Evolutionary conservation across 2,329 filamentous ascomycete species (phyloP), one percentile per base, ranked within the genome.

Genomic region (Pseudogymnoascus sp.): DNA sequence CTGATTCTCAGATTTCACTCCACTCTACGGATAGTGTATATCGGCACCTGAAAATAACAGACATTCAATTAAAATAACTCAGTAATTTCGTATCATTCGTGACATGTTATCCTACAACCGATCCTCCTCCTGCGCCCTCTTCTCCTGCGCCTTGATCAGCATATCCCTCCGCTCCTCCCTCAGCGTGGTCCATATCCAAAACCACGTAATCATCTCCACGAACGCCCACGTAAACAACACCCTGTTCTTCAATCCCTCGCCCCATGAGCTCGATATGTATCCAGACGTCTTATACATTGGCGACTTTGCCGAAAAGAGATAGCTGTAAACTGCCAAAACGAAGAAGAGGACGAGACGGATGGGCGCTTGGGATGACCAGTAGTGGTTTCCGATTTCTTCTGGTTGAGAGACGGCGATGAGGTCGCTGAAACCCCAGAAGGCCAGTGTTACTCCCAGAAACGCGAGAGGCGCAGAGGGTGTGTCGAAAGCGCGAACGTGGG

Each of bases 221-320:
- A 96, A 94, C 7, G 85, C 85, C 74, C 91, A 94, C 0, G 88
- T 86, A 71, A 97, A 95, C 40, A 96, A 84, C 40, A 96, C 78
- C 59, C 90, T 84, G 72, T 95, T 96, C 77, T 92, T 91, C 68
- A 96, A 74, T 24, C 83, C 82, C 64, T 92, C 87, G 58, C 84
- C 79, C 71, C 80, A 69, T 67, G 80, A 74, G 81, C 70, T 73
- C 69, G 58, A 73, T 71, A 35, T 75, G 72, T 59, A 71, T 65
- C 59, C 70, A 65, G 10, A 67, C 24, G 65, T 72, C 0, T 75
- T 74, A 66, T 77, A 81, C 41, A 83, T 63, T 1, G 81, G 79
- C 0, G 81, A 82, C 2, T 77, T 76, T 21, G 78, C 70, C 37
- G 77, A 77, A 75, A 85, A 85, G 62, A 84, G 69, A 72, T 86